Evolutionary conservation across 164 flowering plant species (phyloP).

Genomic region (Platanus orientalis): DNA sequence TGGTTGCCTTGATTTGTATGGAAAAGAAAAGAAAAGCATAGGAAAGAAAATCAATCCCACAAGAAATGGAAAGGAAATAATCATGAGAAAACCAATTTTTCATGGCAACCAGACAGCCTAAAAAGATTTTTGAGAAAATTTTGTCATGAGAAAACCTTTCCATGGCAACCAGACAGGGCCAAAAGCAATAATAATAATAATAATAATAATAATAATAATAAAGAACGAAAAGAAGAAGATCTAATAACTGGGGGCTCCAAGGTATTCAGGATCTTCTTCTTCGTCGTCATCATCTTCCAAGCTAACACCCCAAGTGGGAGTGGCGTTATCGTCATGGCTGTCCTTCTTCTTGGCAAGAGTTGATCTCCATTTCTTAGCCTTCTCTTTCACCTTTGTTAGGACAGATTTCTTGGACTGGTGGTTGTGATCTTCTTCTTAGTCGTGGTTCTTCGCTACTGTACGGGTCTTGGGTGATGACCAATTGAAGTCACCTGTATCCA

Average conservation of each 20-base stretch:
- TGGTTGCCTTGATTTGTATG: too few relatives aligned
- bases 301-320: constrained; percentile 51
- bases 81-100: too few relatives aligned
- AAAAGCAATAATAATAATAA: too few relatives aligned
- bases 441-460: constrained; percentile 14
- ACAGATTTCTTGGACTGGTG: constrained; percentile 58
- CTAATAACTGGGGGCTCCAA: constrained; percentile 67
- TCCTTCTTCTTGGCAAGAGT: constrained; percentile 47
- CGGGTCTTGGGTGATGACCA: constrained; percentile 29
- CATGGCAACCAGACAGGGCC: too few relatives aligned
- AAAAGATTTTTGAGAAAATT: too few relatives aligned
- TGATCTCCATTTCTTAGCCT: constrained; percentile 51
- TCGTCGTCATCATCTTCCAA: constrained; percentile 42
- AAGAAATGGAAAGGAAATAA: too few relatives aligned
- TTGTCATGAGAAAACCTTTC: too few relatives aligned
- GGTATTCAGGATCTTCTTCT: constrained; percentile 51
- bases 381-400: constrained; percentile 66
- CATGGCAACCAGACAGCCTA: too few relatives aligned
- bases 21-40: too few relatives aligned
- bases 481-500: neutral
- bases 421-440: constrained; percentile 38
- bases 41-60: too few relatives aligned
- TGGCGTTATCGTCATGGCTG: constrained; percentile 22
- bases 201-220: too few relatives aligned
- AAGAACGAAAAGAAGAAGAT: neutral